Percentiles rank a stretch among this genome's conserved stretches.
phyloP scores from a whole-genome alignment of 108 stramenopile species.

The Thalassiosira profunda region DNA sequence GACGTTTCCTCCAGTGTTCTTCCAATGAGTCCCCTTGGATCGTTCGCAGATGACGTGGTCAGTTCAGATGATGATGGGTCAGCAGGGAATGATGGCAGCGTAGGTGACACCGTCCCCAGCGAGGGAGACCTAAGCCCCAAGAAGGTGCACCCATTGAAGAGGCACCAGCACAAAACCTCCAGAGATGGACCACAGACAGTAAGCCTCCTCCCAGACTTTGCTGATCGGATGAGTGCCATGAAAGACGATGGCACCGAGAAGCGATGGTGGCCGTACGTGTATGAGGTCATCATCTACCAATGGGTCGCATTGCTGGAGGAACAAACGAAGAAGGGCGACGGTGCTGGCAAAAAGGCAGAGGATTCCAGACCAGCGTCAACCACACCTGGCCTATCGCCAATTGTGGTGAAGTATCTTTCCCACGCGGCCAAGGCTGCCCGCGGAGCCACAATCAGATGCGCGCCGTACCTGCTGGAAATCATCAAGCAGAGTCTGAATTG shows the following conservation, averaged over 20 bases:
- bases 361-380: neutral
- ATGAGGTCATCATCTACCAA: constrained; percentile 90
- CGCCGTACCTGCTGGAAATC: constrained; percentile 88
- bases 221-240: constrained; percentile 73
- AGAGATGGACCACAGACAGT: neutral
- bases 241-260: constrained; percentile 33
- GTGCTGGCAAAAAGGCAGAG: constrained; percentile 13
- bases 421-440: constrained; percentile 72
- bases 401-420: constrained; percentile 49
- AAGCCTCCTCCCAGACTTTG: constrained; percentile 60
- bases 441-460: constrained; percentile 81
- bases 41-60: constrained; percentile 32
- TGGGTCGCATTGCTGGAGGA: constrained; percentile 81
- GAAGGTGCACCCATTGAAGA: constrained; percentile 39
- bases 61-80: neutral
- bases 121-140: neutral
- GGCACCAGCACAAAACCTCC: neutral
- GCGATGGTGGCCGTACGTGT: constrained; percentile 90
- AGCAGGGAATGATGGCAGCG: no score
- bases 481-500: constrained; percentile 88
- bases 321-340: constrained; percentile 58
- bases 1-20: neutral
- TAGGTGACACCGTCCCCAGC: no score
- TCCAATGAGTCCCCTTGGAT: constrained; percentile 21
- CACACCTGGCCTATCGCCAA: constrained; percentile 33